Base-by-base conservation (phyloP, 2,329 filamentous ascomycete genomes). In the Cladosporium colombiae region DNA sequence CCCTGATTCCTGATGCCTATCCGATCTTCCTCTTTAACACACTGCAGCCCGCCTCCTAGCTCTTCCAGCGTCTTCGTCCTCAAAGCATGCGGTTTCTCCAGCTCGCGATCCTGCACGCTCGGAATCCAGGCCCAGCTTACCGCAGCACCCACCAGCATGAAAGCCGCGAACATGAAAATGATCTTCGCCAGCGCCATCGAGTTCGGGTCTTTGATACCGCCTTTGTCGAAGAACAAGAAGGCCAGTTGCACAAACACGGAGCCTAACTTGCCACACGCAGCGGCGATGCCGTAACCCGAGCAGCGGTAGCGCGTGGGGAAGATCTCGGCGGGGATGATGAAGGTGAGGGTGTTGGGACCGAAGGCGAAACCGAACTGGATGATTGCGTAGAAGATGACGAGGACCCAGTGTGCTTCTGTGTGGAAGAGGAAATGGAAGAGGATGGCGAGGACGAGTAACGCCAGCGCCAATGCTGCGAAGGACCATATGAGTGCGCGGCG, bases 241-340 rank as follows among this genome's bases (percentile, higher is more conserved):
- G 80, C 76, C 27, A 80, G 70, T 65, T 81, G 78, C 2, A 79
- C 80, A 2, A 81, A 70, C 65, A 81, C 78, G 0, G 83, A 83
- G 21, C 84, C 84, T 0, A 86, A 73, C 70, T 86, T 86, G 4
- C 84, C 84, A 1, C 78, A 72, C 0, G 79, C 84, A n/a, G 84
- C 84, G 31, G 81, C 80, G 66, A 86, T 80, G 23, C 84, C 84
- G 70, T 86, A 82, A 66, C 81, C 83, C 1, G 82, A 83, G 62
- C 79, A 83, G 21, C 84, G 80, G 70, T 85, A 86, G 21, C 81
- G 78, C 0, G 84, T 86, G 3, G 84, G 84, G 68, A 86, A 86
- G 61, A 85, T 79, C 68, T 86, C 84, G 14, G 83, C 83, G n/a
- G 84, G 82, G 44, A 86, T 82, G 59, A 70, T 67, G 65, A 70